Percentiles rank a stretch among this genome's conserved stretches.
Conservation (phyloP, 2,329 filamentous ascomycete species). For the Penicillium oxalicum region DNA sequence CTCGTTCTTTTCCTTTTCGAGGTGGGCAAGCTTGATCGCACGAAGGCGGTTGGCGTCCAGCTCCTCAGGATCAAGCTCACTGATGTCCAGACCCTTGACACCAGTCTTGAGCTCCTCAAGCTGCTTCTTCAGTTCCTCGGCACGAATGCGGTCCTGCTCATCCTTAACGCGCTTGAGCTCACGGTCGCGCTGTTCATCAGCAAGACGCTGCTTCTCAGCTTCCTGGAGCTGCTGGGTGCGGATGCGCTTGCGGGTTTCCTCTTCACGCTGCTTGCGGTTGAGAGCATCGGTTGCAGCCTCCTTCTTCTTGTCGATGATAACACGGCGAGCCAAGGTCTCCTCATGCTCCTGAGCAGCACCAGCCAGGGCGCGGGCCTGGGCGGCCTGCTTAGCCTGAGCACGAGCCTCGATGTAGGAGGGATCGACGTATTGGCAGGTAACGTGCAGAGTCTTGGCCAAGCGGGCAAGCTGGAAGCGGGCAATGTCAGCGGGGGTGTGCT, state of each 20-base stretch:
- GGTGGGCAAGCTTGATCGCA: constrained; percentile 87
- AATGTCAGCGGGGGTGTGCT: constrained; percentile 97
- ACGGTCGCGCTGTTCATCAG: constrained; percentile 87
- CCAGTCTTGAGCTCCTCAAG: constrained; percentile 86
- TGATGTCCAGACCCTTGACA: constrained; percentile 72
- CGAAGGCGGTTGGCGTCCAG: constrained; percentile 86
- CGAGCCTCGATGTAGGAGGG: constrained; percentile 79
- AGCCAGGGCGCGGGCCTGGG: constrained; percentile 72
- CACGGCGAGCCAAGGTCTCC: constrained; percentile 77
- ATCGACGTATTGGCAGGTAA: constrained; percentile 94
- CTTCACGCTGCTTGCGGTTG: constrained; percentile 85
- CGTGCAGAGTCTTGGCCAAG: constrained; percentile 81
- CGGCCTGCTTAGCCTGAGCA: constrained; percentile 69
- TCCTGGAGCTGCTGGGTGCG: constrained; percentile 83
- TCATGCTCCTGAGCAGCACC: constrained; percentile 89
- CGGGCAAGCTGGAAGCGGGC: constrained; percentile 90
- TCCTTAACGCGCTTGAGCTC: constrained; percentile 79
- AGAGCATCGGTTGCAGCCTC: constrained; percentile 85
- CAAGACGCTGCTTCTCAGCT: constrained; percentile 79
- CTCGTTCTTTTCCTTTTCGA: constrained; percentile 97
- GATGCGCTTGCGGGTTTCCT: constrained; percentile 78
- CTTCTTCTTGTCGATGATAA: constrained; percentile 93
- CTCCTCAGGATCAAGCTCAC: constrained; percentile 67
- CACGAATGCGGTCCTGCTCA: constrained; percentile 82
- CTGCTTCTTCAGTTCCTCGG: constrained; percentile 90